These are phyloP conservation scores for Annulohypoxylon stygium DNA, from an alignment of 495 filamentous ascomycete species.

Conservation along the genomic window DNA sequence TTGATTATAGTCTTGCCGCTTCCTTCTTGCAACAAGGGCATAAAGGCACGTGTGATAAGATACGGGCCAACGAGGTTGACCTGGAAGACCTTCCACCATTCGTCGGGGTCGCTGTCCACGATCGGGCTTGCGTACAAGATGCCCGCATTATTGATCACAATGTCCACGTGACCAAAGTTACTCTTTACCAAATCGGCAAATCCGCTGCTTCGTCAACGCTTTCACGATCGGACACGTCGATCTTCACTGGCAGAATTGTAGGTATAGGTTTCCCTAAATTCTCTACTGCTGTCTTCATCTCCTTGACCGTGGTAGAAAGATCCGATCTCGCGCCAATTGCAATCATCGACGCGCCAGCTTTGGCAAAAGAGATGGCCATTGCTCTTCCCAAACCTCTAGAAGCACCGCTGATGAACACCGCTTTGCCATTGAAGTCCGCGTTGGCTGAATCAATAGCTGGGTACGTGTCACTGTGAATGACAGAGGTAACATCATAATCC, in stretches of 20 bases:
- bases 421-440: slow-evolving; percentile 53
- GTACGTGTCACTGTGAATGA: slow-evolving; percentile 60
- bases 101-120: slow-evolving; percentile 58
- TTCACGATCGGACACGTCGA: slow-evolving; percentile 59
- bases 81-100: slow-evolving; percentile 61
- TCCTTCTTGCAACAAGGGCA: slow-evolving; percentile 60
- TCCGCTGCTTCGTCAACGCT: slow-evolving; percentile 54
- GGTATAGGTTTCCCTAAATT: slow-evolving; percentile 54
- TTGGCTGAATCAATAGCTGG: slow-evolving; percentile 59
- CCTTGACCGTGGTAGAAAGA: slow-evolving; percentile 47
- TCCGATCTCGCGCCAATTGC: slow-evolving; percentile 62
- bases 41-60: slow-evolving; percentile 56
- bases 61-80: slow-evolving; percentile 65
- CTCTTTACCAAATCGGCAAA: slow-evolving; percentile 45
- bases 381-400: slow-evolving; percentile 64
- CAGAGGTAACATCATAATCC: slow-evolving; percentile 47
- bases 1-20: slow-evolving; percentile 62
- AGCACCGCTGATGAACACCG: slow-evolving; percentile 64
- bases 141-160: slow-evolving; percentile 70
- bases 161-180: slow-evolving; percentile 59
- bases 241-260: slow-evolving; percentile 53
- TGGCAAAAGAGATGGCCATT: slow-evolving; percentile 60
- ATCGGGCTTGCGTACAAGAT: slow-evolving; percentile 49
- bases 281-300: slow-evolving; percentile 56
- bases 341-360: slow-evolving; percentile 61